Base-by-base conservation (phyloP, 1,284 basidiomycete species). In the Meira miltonrushii region DNA sequence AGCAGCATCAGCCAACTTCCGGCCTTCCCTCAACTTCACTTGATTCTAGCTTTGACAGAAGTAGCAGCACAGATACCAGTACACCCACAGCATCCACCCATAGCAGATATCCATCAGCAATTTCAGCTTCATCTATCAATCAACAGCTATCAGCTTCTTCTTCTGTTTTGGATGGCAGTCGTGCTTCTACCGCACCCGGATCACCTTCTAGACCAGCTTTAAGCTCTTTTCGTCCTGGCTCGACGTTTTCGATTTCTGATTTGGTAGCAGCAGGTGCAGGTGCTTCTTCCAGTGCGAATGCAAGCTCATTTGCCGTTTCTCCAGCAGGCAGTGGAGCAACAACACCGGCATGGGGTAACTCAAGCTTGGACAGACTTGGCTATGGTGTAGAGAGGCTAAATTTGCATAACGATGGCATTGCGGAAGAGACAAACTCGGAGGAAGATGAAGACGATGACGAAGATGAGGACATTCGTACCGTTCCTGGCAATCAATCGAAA, bases 201-300 rank as follows among this genome's bases (percentile, higher is more conserved):
- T 40, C 66, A 61, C 13, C 54, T 61, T 1, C 61, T 55, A 5
- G 48, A 33, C 8, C 58, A 17, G 19, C 21, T 1, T 15, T 57
- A 17, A 40, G 47, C 17, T 23, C 53, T 9, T 37, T 51, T 12
- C 37, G 38, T 44, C 51, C 54, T 15, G 33, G 28, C 1, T 58
- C 62, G 6, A 60, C 63, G 40, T 76, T 76, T 38, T 72, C 69
- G 19, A 76, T 76, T 57, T 68, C 74, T 1, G 73, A 75, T 52
- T 64, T 76, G 5, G 74, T 75, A 11, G 66, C 68, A 39, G 70
- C 69, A 2, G 70, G 69, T 8, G 64, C 65, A 2, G 66, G 62
- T 63, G 66, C 60, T 11, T n/a, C 23, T 15, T 33, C 28, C 3
- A 51, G 52, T 37, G 54, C 43, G 1, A 43, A 17, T 23, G 44